These are phyloP conservation scores for Amanita inopinata DNA, from an alignment of 768 basidiomycete species.

Conservation along the genomic window DNA sequence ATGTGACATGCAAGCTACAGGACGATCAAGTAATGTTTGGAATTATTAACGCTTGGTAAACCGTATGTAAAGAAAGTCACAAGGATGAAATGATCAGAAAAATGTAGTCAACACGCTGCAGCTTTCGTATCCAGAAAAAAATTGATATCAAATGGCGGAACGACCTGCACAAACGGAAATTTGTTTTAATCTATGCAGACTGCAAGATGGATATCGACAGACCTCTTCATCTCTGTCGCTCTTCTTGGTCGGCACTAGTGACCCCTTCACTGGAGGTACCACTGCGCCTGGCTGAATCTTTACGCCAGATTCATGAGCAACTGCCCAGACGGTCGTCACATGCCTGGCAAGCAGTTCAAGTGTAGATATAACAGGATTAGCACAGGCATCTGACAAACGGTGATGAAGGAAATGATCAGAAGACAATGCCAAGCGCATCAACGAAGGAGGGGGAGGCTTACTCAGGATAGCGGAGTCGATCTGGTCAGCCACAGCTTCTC, in stretches of 20 bases:
- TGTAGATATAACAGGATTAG: slow-evolving; percentile 30
- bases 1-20: too few relatives aligned
- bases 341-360: slow-evolving; percentile 61
- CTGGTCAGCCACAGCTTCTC: slow-evolving; percentile 79
- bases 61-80: too few relatives aligned
- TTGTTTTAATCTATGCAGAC: background rate
- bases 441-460: too few relatives aligned
- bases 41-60: too few relatives aligned
- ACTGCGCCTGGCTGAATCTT: slow-evolving; percentile 39
- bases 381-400: background rate
- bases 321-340: slow-evolving; percentile 51
- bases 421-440: too few relatives aligned
- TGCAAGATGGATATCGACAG: slow-evolving; percentile 28
- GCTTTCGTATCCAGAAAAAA: slow-evolving; percentile 40
- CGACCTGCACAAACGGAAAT: slow-evolving; percentile 22
- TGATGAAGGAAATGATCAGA: background rate
- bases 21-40: too few relatives aligned
- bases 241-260: slow-evolving; percentile 14
- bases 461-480: slow-evolving; percentile 81
- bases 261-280: slow-evolving; percentile 28
- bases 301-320: slow-evolving; percentile 39
- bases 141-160: slow-evolving; percentile 46
- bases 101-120: background rate
- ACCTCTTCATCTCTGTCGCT: slow-evolving; percentile 18
- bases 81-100: background rate